Evolutionary conservation across 768 basidiomycete species (phyloP), one percentile per base, ranked within the genome.

Genomic region (Collybiopsis luxurians): DNA sequence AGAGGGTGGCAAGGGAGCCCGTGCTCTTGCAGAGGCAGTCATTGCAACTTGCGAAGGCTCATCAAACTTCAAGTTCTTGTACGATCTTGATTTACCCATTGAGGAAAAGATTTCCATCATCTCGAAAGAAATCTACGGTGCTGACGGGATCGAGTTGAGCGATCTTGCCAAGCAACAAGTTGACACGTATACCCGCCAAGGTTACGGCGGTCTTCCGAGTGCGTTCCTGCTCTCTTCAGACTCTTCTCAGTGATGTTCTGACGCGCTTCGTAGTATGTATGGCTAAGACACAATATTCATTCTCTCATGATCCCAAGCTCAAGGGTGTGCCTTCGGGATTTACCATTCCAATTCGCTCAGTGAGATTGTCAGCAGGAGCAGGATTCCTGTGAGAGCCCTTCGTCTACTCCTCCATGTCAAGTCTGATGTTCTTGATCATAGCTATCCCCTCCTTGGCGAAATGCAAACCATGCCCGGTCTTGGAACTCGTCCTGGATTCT

Each of bases 401-500:
- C n/a, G n/a, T 44, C 26, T 12, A 15, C 13, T 30, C 6, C 9
- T 31, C 21, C 21, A 36, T 12, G 31, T 43, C 2, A 44, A 13
- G 19, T 15, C 17, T 45, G 10, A 27, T 19, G n/a, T 28, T 12
- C 12, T 11, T 10, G 19, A 10, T 9, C 38, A 15, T 15, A 54
- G 53, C 17, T 54, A 95, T 72, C 95, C 96, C 23, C 82, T 98
- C 60, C 79, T 91, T n/a, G 92, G 91, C 38, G 93, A 95, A 70
- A 98, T 99, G 92, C 90, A 92, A 70, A 98, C 95, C 55, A 96
- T 99, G 93, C 96, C 96, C 43, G 96, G 95, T 63, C 82, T 97
- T 40, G 92, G 87, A 24, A 97, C 93, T 58, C 86, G 94, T 59
- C 94, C 94, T 69, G 92, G 90, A 19, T 94, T 94, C 79, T 94